A percentile compares a stretch with the other conserved stretches of the same genome.
Conservation (phyloP, 225 moss, liverwort and hornwort species). For the Pleurozium schreberi region DNA sequence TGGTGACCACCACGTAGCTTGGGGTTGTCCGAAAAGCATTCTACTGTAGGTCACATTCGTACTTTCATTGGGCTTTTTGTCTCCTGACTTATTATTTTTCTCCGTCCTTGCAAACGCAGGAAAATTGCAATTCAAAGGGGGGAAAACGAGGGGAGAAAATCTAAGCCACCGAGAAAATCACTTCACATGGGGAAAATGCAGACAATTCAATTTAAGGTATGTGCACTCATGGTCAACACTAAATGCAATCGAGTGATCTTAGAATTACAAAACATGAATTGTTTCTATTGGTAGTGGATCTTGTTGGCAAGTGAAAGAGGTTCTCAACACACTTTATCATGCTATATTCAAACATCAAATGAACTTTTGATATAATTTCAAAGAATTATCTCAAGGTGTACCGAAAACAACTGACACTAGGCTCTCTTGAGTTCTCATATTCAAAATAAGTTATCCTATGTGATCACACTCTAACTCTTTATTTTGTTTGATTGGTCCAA, state of each 20-base stretch:
- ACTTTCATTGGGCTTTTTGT: background rate
- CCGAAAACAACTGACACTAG: too few relatives aligned
- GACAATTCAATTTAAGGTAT: background rate
- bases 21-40: background rate
- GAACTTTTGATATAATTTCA: background rate
- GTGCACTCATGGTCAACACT: accelerated
- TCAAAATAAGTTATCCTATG: accelerated
- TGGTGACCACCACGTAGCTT: background rate
- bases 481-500: background rate
- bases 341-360: background rate
- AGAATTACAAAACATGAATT: background rate
- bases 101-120: background rate
- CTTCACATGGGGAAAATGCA: background rate
- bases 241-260: background rate
- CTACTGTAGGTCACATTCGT: background rate
- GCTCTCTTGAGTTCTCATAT: background rate
- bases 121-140: background rate
- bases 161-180: background rate
- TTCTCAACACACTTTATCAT: too few relatives aligned
- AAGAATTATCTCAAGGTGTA: background rate
- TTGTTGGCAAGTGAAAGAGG: background rate
- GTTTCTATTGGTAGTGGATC: background rate
- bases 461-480: background rate
- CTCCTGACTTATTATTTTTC: background rate
- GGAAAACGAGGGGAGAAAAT: background rate